Percentiles rank a stretch among this genome's conserved stretches.
Evolutionary conservation across 768 basidiomycete genomes (phyloP).

Genomic region (Podaxis rugospora): DNA sequence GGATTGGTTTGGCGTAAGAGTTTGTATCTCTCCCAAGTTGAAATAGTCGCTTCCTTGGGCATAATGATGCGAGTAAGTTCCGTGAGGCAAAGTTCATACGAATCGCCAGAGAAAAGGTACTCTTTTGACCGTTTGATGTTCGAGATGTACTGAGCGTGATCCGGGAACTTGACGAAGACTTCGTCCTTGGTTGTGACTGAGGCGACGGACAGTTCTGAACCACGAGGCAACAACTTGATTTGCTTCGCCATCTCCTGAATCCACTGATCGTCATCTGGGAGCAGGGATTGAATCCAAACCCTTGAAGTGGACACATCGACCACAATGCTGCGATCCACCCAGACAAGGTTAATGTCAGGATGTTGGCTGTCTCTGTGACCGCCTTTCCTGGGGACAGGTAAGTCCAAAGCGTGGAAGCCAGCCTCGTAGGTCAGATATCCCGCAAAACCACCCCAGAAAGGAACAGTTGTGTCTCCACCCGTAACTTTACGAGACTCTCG

Average conservation of each 20-base stretch:
- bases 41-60: slow-evolving; percentile 30
- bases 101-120: slow-evolving; percentile 76
- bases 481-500: slow-evolving; percentile 49
- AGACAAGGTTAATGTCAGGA: slow-evolving; percentile 72
- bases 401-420: slow-evolving; percentile 52
- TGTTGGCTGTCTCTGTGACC: slow-evolving; percentile 29
- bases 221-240: background rate
- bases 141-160: slow-evolving; percentile 56
- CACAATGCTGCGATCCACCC: slow-evolving; percentile 76
- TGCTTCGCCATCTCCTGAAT: slow-evolving; percentile 34
- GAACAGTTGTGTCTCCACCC: slow-evolving; percentile 48
- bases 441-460: slow-evolving; percentile 83
- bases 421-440: slow-evolving; percentile 81
- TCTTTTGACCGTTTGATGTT: slow-evolving; percentile 71
- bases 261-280: slow-evolving; percentile 57
- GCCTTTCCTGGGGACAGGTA: slow-evolving; percentile 31
- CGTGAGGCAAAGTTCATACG: slow-evolving; percentile 92
- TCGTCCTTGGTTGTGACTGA: background rate
- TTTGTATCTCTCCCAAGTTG: slow-evolving; percentile 70
- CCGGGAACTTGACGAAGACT: slow-evolving; percentile 56
- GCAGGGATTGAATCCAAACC: slow-evolving; percentile 64
- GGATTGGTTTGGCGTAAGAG: slow-evolving; percentile 72
- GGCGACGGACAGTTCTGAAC: slow-evolving; percentile 28
- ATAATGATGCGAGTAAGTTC: slow-evolving; percentile 59
- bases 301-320: slow-evolving; percentile 48